A percentile compares a stretch with the other conserved stretches of the same genome.
phyloP scores from a whole-genome alignment of 2,329 filamentous ascomycete species.

The Elsinoe arachidis region DNA sequence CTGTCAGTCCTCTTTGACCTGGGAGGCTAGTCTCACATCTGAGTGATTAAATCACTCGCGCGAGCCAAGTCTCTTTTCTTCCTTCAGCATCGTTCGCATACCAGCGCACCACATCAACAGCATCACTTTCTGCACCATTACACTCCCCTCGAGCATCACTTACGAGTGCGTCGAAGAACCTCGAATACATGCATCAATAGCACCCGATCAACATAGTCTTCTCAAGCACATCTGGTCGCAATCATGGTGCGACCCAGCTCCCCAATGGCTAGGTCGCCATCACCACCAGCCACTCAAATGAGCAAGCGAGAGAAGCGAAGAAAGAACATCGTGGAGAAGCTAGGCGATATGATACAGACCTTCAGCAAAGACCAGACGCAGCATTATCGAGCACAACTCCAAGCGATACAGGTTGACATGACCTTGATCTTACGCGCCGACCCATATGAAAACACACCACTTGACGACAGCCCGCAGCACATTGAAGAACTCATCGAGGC shows the following conservation, averaged over 20 bases:
- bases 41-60: too few species aligned
- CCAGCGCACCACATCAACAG: too few species aligned
- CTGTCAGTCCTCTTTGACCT: too few species aligned
- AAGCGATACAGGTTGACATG: slow-evolving; percentile 86
- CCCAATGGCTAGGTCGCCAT: slow-evolving; percentile 29
- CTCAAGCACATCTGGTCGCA: neutral
- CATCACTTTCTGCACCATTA: too few species aligned
- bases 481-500: slow-evolving; percentile 51
- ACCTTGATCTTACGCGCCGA: slow-evolving; percentile 77
- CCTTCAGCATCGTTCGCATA: too few species aligned
- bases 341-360: slow-evolving; percentile 64
- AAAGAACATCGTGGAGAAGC: slow-evolving; percentile 69
- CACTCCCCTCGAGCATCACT: too few species aligned
- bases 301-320: slow-evolving; percentile 90
- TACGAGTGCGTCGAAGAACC: too few species aligned
- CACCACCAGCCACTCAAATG: slow-evolving; percentile 40
- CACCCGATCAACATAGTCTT: too few species aligned
- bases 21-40: too few species aligned
- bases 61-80: too few species aligned
- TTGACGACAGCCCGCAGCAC: slow-evolving; percentile 57
- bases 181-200: too few species aligned
- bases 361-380: slow-evolving; percentile 74
- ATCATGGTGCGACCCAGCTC: slow-evolving; percentile 33
- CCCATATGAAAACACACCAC: slow-evolving; percentile 60
- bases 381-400: slow-evolving; percentile 80